phyloP scores from a whole-genome alignment of 2,329 filamentous ascomycete species.

The Cordyceps farinosa region DNA sequence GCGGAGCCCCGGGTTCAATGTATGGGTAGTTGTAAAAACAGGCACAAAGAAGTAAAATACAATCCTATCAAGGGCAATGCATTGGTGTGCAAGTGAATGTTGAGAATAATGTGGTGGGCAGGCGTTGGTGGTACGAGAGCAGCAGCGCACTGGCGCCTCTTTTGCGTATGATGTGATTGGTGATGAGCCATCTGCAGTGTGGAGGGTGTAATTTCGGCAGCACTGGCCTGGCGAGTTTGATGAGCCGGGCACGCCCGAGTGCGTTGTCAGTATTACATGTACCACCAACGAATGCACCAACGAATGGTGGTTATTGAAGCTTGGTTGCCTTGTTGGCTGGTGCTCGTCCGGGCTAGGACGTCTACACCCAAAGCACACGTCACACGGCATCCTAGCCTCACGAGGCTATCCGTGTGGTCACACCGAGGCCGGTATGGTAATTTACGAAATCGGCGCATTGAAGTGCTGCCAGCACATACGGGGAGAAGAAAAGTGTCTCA shows the following conservation, averaged over 20 bases:
- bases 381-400: too few relatives aligned
- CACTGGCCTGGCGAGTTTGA: neutral
- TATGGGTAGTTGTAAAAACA: constrained; percentile 21
- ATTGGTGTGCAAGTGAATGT: neutral
- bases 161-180: neutral
- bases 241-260: neutral
- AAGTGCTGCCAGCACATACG: too few relatives aligned
- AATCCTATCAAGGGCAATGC: constrained; percentile 7
- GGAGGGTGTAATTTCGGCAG: constrained; percentile 10
- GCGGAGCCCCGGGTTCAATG: constrained; percentile 13
- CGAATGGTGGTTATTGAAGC: neutral
- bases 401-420: too few relatives aligned
- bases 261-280: neutral
- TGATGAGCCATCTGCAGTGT: neutral
- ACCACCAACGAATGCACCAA: neutral
- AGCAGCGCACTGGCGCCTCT: neutral
- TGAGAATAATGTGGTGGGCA: too few relatives aligned
- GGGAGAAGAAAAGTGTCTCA: too few relatives aligned
- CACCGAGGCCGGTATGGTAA: too few relatives aligned
- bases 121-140: too few relatives aligned
- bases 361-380: too few relatives aligned
- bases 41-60: constrained; percentile 18
- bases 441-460: too few relatives aligned
- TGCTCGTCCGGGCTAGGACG: neutral
- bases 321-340: neutral